phyloP scores from a whole-genome alignment of 129 eudicot genomes.

The Erigeron canadensis region DNA sequence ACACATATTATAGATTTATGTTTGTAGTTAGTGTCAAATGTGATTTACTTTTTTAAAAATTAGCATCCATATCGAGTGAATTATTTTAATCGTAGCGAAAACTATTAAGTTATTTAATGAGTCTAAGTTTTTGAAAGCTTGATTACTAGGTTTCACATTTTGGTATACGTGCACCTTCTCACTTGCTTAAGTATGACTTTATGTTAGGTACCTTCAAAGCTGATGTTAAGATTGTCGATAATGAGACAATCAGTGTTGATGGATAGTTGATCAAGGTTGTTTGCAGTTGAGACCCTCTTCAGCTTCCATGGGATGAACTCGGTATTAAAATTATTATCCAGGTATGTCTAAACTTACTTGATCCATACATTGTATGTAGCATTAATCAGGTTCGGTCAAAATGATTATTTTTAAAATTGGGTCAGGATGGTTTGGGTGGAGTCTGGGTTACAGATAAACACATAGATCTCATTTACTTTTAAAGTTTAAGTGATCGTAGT shows the following conservation, averaged over 20 bases:
- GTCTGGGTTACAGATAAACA: not conserved
- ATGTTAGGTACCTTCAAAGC: constrained; percentile 96
- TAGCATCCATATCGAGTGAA: no score
- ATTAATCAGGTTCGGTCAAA: not conserved
- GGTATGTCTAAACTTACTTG: constrained; percentile 34
- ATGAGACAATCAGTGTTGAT: constrained; percentile 80
- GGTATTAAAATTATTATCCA: constrained; percentile 93
- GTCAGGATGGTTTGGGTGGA: not conserved
- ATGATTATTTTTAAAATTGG: not conserved
- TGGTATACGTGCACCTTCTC: constrained; percentile 64
- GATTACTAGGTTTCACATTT: not conserved
- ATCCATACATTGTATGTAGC: not conserved
- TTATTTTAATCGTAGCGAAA: no score
- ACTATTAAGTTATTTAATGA: no score
- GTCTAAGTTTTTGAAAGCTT: not conserved
- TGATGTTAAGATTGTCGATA: constrained; percentile 76
- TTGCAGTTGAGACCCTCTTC: constrained; percentile 81
- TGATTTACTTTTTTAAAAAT: no score
- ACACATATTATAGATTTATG: no score
- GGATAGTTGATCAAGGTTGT: constrained; percentile 89
- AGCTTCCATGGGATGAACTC: constrained; percentile 95
- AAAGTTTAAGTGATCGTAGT: not conserved
- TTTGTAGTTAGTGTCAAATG: no score
- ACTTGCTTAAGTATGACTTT: constrained; percentile 90
- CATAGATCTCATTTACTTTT: not conserved